These are phyloP conservation scores for Pichia sp. DNA, from an alignment of 1,139 yeast genomes.

Conservation along the genomic window DNA sequence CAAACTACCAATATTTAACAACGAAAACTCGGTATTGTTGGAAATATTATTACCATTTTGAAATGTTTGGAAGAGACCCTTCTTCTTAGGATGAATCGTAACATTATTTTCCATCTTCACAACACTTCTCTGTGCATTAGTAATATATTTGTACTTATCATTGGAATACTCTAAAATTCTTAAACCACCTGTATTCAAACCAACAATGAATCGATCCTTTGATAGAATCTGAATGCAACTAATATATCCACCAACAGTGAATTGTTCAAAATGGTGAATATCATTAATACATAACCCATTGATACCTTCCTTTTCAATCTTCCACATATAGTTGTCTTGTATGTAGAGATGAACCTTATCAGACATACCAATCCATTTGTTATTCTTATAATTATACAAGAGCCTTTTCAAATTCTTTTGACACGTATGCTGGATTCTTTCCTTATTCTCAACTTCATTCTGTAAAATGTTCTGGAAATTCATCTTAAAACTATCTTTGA, in stretches of 20 bases:
- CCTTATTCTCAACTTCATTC: not conserved
- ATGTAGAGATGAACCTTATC: conserved; percentile 32
- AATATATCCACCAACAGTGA: conserved; percentile 30
- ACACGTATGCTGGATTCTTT: not conserved
- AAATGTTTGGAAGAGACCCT: not conserved
- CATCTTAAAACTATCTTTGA: conserved; percentile 27
- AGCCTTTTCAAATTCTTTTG: conserved; percentile 37
- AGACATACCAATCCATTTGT: conserved; percentile 49
- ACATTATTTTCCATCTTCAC: conserved; percentile 7
- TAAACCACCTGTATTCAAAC: conserved; percentile 28
- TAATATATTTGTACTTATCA: conserved; percentile 15
- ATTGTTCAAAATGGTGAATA: conserved; percentile 39
- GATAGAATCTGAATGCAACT: conserved; percentile 22
- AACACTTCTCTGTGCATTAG: conserved; percentile 19
- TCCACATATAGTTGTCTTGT: conserved; percentile 37
- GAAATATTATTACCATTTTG: not conserved
- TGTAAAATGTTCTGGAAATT: conserved; percentile 31
- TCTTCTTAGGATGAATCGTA: not conserved
- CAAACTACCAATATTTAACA: conserved; percentile 47
- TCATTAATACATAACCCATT: conserved; percentile 43
- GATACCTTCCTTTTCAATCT: conserved; percentile 30
- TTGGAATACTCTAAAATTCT: conserved; percentile 20
- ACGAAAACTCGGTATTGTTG: conserved; percentile 13
- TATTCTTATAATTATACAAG: conserved; percentile 34
- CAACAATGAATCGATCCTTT: conserved; percentile 24